These are phyloP conservation scores for Xylaria nigripes DNA, from an alignment of 495 filamentous ascomycete species.

Conservation along the genomic window DNA sequence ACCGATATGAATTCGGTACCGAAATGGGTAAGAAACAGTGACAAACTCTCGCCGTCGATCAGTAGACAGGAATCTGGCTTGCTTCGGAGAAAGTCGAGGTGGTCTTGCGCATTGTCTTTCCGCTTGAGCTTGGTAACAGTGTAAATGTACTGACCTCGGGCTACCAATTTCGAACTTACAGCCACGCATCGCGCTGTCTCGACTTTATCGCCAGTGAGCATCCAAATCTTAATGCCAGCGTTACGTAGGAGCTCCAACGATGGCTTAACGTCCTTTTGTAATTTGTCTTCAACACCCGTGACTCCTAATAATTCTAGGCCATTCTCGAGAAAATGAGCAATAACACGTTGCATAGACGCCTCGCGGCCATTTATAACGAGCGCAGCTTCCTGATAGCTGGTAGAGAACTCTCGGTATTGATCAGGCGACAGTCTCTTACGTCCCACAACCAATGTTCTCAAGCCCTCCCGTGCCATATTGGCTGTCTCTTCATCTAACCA, in stretches of 20 bases:
- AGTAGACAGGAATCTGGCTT: conserved; percentile 84
- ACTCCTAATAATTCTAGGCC: conserved; percentile 90
- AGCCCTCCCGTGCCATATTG: conserved; percentile 96
- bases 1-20: conserved; percentile 76
- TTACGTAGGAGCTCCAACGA: conserved; percentile 92
- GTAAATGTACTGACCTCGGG: conserved; percentile 90
- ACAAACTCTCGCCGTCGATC: conserved; percentile 87
- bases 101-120: conserved; percentile 72
- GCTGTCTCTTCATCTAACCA: conserved; percentile 98
- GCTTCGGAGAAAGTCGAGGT: conserved; percentile 78
- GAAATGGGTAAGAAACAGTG: conserved; percentile 74
- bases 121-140: conserved; percentile 77
- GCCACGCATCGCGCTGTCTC: conserved; percentile 97
- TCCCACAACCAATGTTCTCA: conserved; percentile 90
- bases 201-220: conserved; percentile 98
- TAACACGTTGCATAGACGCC: conserved; percentile 65
- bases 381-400: conserved; percentile 68
- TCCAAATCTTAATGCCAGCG: conserved; percentile 99
- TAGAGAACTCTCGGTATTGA: conserved; percentile 72
- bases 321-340: conserved; percentile 73
- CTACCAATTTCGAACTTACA: conserved; percentile 88
- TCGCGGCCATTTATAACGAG: conserved; percentile 74
- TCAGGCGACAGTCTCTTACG: conserved; percentile 66
- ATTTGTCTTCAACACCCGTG: conserved; percentile 94
- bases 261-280: conserved; percentile 91